Base-by-base conservation (phyloP, 257 asterid genomes). In the Solanum phureja region DNA sequence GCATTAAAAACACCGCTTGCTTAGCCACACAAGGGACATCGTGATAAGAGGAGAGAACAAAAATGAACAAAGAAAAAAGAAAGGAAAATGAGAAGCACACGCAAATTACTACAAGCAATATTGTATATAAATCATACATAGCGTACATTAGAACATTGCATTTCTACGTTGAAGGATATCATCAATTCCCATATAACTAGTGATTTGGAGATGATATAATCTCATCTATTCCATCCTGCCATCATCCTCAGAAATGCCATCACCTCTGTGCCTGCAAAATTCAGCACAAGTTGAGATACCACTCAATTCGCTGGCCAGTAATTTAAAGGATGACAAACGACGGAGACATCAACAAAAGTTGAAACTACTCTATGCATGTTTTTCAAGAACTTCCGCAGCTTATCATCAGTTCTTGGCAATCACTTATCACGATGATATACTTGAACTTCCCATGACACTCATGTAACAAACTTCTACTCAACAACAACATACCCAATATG, bases 231-330 rank as follows among this genome's bases (percentile, higher is more conserved):
- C 94, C 75, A 38, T 88, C 91, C 95, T 92, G 92, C 92, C 92
- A 87, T 90, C 93, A 72, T 90, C 95, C 49, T 94, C 96, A 0
- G 97, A 91, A 5, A 69, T 87, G 42, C 95, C 96, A 87, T 95
- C 95, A 56, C 98, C 97, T 12, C 92, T 93, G 87, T 93, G 96
- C 94, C 98, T 95, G 96, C 86, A 77, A 91, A 81, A 86, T 84
- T 64, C 44, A 86, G 19, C 42, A 84, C 38, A 31, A 82, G 21
- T 31, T 52, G 44, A 19, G 31, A 49, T 49, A 31, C 79, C 73
- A 11, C 71, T 49, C 19, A 33, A 31, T 46, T 81, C 5, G 1
- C 9, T 81, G 27, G 68, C 8, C 38, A 3, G 85, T 29, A 4
- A 27, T 4, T 44, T 16, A 46, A 81, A 46, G 42, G 38, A 81